Percentiles rank a stretch among this genome's conserved stretches.
Conservation (phyloP, 106 monocot genomes). For the Dioscorea zingiberensis region DNA sequence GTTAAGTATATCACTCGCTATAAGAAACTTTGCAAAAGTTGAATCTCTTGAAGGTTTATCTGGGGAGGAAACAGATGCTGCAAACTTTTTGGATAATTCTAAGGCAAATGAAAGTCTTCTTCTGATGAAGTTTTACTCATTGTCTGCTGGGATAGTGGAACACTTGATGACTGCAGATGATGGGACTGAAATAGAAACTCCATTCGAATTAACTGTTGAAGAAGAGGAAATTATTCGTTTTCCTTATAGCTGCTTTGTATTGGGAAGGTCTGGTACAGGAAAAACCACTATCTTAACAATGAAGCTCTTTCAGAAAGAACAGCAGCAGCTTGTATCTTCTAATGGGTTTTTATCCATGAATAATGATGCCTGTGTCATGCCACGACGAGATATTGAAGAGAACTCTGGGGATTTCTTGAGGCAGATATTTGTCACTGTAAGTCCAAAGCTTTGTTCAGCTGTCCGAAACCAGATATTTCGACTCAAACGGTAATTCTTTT, state of each 20-base stretch:
- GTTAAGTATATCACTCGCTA: conserved; percentile 4
- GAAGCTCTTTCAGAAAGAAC: conserved; percentile 25
- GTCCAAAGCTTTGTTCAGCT: conserved; percentile 24
- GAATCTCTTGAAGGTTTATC: background rate
- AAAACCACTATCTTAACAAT: conserved; percentile 26
- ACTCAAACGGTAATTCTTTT: conserved; percentile 15
- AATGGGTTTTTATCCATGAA: background rate
- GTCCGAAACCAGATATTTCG: conserved; percentile 10
- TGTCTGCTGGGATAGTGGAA: conserved; percentile 16
- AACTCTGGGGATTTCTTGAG: background rate
- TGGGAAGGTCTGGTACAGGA: conserved; percentile 31
- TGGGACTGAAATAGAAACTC: conserved; percentile 20
- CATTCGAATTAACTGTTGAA: conserved; percentile 22
- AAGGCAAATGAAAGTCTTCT: conserved; percentile 22
- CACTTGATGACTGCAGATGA: conserved; percentile 21
- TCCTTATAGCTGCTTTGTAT: conserved; percentile 19
- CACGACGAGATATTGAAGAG: background rate
- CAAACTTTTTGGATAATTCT: conserved; percentile 13
- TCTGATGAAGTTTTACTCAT: conserved; percentile 32
- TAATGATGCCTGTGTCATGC: background rate
- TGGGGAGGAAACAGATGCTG: background rate
- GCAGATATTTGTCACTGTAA: conserved; percentile 28
- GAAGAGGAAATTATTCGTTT: conserved; percentile 17
- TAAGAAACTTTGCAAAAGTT: background rate
- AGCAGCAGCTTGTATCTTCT: conserved; percentile 10